Percentiles rank a stretch among this genome's conserved stretches.
Evolutionary conservation across 257 asterid species (phyloP).

Genomic region (Nicotiana otophora): DNA sequence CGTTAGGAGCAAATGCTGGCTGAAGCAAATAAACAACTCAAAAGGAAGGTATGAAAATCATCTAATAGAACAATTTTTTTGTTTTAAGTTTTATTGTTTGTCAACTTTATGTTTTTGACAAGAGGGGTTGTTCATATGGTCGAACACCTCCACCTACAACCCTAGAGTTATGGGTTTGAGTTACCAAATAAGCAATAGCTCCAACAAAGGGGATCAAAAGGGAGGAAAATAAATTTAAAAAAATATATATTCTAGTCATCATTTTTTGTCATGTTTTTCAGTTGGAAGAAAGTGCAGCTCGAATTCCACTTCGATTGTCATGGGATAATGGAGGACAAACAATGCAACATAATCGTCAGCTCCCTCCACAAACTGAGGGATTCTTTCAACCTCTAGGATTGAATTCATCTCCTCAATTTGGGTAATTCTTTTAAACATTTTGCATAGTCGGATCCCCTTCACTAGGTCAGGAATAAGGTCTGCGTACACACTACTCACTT

Average conservation of each 20-base stretch:
- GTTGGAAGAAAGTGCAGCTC: slow-evolving; percentile 17
- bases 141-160: too few relatives aligned
- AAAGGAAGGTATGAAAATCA: slow-evolving; percentile 13
- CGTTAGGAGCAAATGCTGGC: slow-evolving; percentile 23
- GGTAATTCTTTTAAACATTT: neutral
- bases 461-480: too few relatives aligned
- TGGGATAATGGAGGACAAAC: slow-evolving; percentile 21
- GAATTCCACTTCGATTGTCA: slow-evolving; percentile 1
- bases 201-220: too few relatives aligned
- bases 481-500: too few relatives aligned
- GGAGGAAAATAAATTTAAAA: too few relatives aligned
- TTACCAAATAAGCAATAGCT: too few relatives aligned
- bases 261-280: neutral
- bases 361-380: slow-evolving; percentile 17
- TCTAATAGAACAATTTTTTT: neutral
- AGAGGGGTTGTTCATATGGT: too few relatives aligned
- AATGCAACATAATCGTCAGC: neutral
- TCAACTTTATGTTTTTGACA: neutral
- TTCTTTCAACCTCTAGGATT: slow-evolving; percentile 18
- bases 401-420: slow-evolving; percentile 10
- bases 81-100: neutral
- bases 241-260: neutral
- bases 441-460: too few relatives aligned
- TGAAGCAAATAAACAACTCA: slow-evolving; percentile 18
- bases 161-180: too few relatives aligned